Evolutionary conservation across 1,284 basidiomycete species (phyloP).

Genomic region (Cryptococcus sp.): DNA sequence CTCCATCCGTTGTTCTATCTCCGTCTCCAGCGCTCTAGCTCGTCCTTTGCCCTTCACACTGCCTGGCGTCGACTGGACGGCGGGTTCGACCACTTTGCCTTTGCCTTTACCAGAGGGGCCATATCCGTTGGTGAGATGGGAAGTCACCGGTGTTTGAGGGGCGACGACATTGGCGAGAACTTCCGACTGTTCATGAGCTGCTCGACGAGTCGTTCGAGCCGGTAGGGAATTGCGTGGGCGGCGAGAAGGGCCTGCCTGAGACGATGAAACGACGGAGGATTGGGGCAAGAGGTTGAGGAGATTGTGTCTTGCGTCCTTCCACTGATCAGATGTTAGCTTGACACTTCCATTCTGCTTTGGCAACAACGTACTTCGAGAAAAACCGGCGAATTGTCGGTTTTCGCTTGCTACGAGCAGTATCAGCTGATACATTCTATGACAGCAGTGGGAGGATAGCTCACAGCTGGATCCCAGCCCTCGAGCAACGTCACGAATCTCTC

Average conservation of each 20-base stretch:
- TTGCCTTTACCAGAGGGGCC: constrained; percentile 12
- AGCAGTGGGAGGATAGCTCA: constrained; percentile 45
- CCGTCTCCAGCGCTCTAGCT: background rate
- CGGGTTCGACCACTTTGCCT: background rate
- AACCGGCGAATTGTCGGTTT: constrained; percentile 69
- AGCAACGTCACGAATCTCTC: constrained; percentile 74
- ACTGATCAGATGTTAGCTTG: constrained; percentile 23
- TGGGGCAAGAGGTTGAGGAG: constrained; percentile 34
- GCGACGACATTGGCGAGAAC: constrained; percentile 26
- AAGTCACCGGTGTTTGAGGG: constrained; percentile 4
- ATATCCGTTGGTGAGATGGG: constrained; percentile 1
- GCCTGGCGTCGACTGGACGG: background rate
- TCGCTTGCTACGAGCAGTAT: constrained; percentile 61
- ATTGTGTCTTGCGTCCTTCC: constrained; percentile 36
- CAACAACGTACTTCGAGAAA: constrained; percentile 64
- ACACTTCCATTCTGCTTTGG: background rate
- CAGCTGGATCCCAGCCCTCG: constrained; percentile 68
- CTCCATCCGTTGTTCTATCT: background rate
- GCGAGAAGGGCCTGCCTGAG: constrained; percentile 34
- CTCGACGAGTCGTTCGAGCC: constrained; percentile 42
- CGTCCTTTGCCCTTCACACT: constrained; percentile 27
- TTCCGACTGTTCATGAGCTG: constrained; percentile 40
- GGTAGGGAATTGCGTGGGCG: constrained; percentile 22
- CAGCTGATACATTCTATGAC: background rate
- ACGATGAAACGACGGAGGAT: constrained; percentile 1